Evolutionary conservation across 805 yeast species (phyloP).

Genomic region (Wickerhamomyces subpelliculosus): DNA sequence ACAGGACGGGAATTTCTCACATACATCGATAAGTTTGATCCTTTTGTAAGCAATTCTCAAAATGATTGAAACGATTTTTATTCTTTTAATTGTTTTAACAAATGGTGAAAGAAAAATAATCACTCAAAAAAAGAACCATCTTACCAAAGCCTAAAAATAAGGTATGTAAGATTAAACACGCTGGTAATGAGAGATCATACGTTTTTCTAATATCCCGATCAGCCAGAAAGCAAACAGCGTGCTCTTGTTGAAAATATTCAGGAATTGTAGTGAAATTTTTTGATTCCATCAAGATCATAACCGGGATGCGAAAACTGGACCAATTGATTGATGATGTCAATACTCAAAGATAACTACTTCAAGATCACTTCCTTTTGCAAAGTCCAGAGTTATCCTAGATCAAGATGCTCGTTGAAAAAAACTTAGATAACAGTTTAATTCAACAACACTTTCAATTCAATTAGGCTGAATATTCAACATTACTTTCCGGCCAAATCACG

Average conservation of each 20-base stretch:
- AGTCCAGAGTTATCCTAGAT: background rate
- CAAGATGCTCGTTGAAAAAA: background rate
- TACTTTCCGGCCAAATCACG: no score
- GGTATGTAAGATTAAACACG: background rate
- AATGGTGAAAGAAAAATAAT: slow-evolving; percentile 8
- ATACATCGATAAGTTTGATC: slow-evolving; percentile 2
- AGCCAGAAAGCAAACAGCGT: no score
- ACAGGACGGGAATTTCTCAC: background rate
- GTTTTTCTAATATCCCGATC: no score
- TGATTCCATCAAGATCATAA: background rate
- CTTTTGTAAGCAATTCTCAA: slow-evolving; percentile 14
- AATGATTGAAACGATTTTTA: slow-evolving; percentile 13
- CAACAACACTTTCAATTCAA: background rate
- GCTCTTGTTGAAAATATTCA: slow-evolving; percentile 1
- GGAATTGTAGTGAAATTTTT: slow-evolving; percentile 9
- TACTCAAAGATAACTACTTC: background rate
- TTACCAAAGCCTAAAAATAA: background rate
- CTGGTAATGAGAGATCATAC: background rate
- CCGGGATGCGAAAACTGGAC: background rate
- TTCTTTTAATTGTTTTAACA: slow-evolving; percentile 5
- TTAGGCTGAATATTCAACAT: no score
- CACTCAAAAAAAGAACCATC: slow-evolving; percentile 13
- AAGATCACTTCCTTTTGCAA: background rate
- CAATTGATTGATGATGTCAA: background rate
- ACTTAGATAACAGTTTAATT: background rate